Evolutionary conservation across 345 rosid genomes (phyloP).

Genomic region (Rubroshorea leprosula): DNA sequence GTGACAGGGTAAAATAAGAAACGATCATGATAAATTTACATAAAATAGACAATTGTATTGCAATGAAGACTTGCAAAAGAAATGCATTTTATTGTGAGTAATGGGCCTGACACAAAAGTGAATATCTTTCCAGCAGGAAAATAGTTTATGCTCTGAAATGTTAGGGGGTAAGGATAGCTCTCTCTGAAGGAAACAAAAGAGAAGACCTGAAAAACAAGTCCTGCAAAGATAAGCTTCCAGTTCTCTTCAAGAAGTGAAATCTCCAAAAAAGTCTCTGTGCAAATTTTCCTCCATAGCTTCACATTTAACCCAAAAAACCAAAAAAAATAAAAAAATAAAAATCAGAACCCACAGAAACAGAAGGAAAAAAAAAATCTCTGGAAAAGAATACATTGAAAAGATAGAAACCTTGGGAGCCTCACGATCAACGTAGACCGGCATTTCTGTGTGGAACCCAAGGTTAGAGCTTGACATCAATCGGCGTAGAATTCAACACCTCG

Average conservation of each 20-base stretch:
- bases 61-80: too few relatives aligned
- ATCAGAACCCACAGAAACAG: neutral
- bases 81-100: too few relatives aligned
- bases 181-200: neutral
- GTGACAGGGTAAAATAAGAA: too few relatives aligned
- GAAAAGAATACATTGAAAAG: too few relatives aligned
- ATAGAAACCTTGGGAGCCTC: conserved; percentile 76
- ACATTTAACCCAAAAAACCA: conserved; percentile 15
- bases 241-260: conserved; percentile 55
- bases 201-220: conserved; percentile 59
- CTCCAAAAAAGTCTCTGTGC: conserved; percentile 50
- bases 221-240: conserved; percentile 73
- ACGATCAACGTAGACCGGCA: conserved; percentile 69
- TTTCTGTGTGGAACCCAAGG: conserved; percentile 20
- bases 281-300: conserved; percentile 81
- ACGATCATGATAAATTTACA: too few relatives aligned
- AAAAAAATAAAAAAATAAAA: neutral
- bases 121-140: too few relatives aligned
- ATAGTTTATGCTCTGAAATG: too few relatives aligned
- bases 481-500: conserved; percentile 6
- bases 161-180: too few relatives aligned
- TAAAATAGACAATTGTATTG: too few relatives aligned
- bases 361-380: conserved; percentile 27
- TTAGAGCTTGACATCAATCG: conserved; percentile 37
- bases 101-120: too few relatives aligned